Base-by-base conservation (phyloP, 2,329 filamentous ascomycete genomes). In the Epichloe uncinata region DNA sequence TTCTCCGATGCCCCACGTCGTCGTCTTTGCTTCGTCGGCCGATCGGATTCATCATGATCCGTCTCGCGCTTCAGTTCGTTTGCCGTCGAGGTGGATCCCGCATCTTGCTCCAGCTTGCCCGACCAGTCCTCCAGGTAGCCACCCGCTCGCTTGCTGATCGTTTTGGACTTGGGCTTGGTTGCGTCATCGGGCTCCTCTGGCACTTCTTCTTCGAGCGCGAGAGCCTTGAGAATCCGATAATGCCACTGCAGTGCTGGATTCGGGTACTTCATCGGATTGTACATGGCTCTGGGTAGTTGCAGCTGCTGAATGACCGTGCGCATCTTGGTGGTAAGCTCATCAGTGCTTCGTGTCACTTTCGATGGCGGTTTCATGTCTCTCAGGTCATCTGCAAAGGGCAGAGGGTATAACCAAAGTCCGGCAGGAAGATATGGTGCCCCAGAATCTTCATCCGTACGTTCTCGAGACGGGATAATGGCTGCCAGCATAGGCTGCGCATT, bases 161-260 rank as follows among this genome's bases (percentile, higher is more conserved):
- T 87, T 57, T 79, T 84, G 66, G 84, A 89, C 58, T 85, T 87
- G 1, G 93, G 93, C 13, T 87, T 63, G 0, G 93, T 97, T 55
- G 85, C 82, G 61, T 98, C 93, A 13, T 79, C 73, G 2, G 68
- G 68, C 46, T 83, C 77, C 18, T 85, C 83, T 0, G 90, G 90
- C 1, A 95, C 70, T 56, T 96, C 90, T 63, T 98, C 93, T 36
- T 95, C 90, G 1, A 98, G 73, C 0, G 93, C 93, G 51, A 96
- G 75, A 6, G 87, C 85, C 67, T 98, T 93, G 0, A 98, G 71
- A 43, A 98, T 95, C 54, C 81, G 84, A 72, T 97, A 98, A 69
- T 97, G 93, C 90, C 91, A 98, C 68, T 98, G 93, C 22, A 98
- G 73, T 8, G 86, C 78, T 9, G 90, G 89, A 54, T 98, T 98